A percentile compares a stretch with the other conserved stretches of the same genome.
phyloP scores from a whole-genome alignment of 2,329 filamentous ascomycete species.

The Lachnellula hyalina region DNA sequence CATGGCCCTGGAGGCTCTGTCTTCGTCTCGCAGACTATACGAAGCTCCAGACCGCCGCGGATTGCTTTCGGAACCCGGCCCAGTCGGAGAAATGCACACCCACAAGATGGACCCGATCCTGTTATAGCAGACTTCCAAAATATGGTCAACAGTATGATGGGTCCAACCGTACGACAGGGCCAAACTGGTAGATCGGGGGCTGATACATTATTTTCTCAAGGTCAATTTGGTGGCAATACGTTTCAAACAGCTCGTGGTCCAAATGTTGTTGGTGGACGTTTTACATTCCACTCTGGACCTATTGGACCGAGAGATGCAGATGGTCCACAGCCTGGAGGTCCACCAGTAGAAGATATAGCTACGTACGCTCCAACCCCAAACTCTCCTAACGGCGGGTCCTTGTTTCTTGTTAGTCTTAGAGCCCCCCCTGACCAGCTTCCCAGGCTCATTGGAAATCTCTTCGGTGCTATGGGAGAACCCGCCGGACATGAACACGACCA shows the following conservation, averaged over 20 bases:
- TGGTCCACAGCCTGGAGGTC: constrained; percentile 41
- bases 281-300: constrained; percentile 30
- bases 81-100: constrained; percentile 1
- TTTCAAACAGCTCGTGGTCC: constrained; percentile 18
- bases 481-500: constrained; percentile 3
- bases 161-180: constrained; percentile 26
- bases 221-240: constrained; percentile 4
- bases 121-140: constrained; percentile 36
- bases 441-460: constrained; percentile 27
- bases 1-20: constrained; percentile 27
- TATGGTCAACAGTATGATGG: constrained; percentile 42
- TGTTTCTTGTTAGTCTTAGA: constrained; percentile 21
- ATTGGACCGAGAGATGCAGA: constrained; percentile 47
- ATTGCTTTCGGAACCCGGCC: not conserved
- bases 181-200: constrained; percentile 28
- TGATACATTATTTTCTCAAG: constrained; percentile 25
- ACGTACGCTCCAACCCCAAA: constrained; percentile 36
- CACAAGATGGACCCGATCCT: constrained; percentile 20
- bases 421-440: constrained; percentile 25
- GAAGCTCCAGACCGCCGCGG: constrained; percentile 9
- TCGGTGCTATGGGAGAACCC: constrained; percentile 18
- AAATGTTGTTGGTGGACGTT: constrained; percentile 21
- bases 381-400: constrained; percentile 15
- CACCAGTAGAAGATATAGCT: constrained; percentile 41
- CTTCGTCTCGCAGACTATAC: constrained; percentile 25